Percentiles rank a stretch among this genome's conserved stretches.
phyloP scores from a whole-genome alignment of 2,329 filamentous ascomycete genomes.

The Alternaria sp. region DNA sequence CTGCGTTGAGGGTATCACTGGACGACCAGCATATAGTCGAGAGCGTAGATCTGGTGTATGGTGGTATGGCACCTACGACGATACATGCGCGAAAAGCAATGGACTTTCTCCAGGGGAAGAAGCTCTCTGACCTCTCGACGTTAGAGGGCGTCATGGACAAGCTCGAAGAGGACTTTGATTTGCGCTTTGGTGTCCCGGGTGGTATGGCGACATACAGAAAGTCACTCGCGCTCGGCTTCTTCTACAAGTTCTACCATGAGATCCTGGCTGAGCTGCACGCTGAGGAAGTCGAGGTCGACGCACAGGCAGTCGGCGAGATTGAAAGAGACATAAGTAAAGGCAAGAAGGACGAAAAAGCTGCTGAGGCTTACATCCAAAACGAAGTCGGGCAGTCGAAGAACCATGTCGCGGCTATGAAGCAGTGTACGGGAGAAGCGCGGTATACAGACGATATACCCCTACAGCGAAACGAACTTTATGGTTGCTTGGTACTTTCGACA shows the following conservation, averaged over 20 bases:
- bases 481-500: constrained; percentile 84
- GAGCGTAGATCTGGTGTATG: constrained; percentile 83
- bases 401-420: constrained; percentile 91
- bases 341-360: constrained; percentile 76
- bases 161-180: constrained; percentile 86
- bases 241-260: constrained; percentile 97
- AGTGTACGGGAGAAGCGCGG: constrained; percentile 91
- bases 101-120: constrained; percentile 77
- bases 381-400: constrained; percentile 85
- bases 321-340: constrained; percentile 84
- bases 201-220: constrained; percentile 98
- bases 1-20: constrained; percentile 78
- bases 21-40: constrained; percentile 74
- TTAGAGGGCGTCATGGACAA: constrained; percentile 90
- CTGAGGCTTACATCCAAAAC: constrained; percentile 80
- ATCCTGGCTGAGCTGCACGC: constrained; percentile 71
- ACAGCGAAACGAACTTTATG: constrained; percentile 87
- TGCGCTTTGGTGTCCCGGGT: constrained; percentile 89
- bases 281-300: constrained; percentile 65
- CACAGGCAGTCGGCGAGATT: constrained; percentile 81
- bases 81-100: constrained; percentile 83
- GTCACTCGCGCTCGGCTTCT: constrained; percentile 89
- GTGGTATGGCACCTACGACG: constrained; percentile 93
- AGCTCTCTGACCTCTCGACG: constrained; percentile 79
- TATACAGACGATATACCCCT: constrained; percentile 95